Conservation (phyloP, 805 yeast species). For the Candida germanica region DNA sequence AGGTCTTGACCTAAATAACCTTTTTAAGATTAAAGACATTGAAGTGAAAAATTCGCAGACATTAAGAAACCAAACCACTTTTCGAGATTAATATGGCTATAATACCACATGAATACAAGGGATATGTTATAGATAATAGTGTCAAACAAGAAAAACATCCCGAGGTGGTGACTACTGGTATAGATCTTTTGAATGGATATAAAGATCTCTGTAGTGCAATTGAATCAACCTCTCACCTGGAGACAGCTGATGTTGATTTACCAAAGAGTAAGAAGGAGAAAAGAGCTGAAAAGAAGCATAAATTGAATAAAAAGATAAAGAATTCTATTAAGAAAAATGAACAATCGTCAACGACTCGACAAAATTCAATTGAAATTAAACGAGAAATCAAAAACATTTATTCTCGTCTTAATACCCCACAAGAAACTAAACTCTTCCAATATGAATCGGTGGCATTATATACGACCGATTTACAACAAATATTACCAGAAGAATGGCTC, state of each 20-base stretch:
- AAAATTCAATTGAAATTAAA: slow-evolving; percentile 1
- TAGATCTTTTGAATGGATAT: slow-evolving; percentile 9
- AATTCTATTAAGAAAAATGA: slow-evolving; percentile 8
- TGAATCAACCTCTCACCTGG: neutral
- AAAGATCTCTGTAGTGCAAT: neutral
- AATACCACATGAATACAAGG: slow-evolving; percentile 13
- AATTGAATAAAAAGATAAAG: slow-evolving; percentile 9
- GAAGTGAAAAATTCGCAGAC: neutral
- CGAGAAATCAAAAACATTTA: slow-evolving; percentile 19
- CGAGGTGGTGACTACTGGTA: slow-evolving; percentile 11
- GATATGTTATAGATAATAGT: slow-evolving; percentile 9
- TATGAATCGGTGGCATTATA: slow-evolving; percentile 58
- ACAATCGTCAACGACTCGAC: neutral
- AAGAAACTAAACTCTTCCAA: slow-evolving; percentile 37
- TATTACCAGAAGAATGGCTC: slow-evolving; percentile 68
- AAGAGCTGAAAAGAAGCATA: slow-evolving; percentile 6
- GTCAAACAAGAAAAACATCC: slow-evolving; percentile 3
- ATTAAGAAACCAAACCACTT: no score
- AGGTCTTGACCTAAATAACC: slow-evolving; percentile 7
- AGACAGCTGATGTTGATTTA: neutral
- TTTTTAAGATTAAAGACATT: slow-evolving; percentile 2
- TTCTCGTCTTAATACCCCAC: slow-evolving; percentile 12
- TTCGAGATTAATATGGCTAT: slow-evolving; percentile 9
- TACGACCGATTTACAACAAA: slow-evolving; percentile 53
- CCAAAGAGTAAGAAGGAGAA: slow-evolving; percentile 3